A percentile compares a stretch with the other conserved stretches of the same genome.
Evolutionary conservation across 192 early-diverging fungal species (phyloP).

Genomic region (Radiomyces spectabilis): DNA sequence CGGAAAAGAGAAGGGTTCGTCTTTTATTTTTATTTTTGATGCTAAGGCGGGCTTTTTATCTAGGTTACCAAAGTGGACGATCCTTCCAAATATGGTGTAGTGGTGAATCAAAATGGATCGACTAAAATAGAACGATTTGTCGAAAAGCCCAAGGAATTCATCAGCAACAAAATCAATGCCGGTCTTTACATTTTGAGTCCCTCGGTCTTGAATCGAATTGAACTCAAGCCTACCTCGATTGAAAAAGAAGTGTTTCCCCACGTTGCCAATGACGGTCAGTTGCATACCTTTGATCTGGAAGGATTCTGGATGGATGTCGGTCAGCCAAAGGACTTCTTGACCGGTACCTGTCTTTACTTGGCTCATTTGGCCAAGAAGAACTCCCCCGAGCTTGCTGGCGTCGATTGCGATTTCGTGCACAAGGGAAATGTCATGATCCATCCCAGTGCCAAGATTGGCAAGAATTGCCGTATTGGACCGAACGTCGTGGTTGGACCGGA

Average conservation of each 20-base stretch:
- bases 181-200: conserved; percentile 99
- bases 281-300: conserved; percentile 89
- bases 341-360: conserved; percentile 90
- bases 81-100: conserved; percentile 97
- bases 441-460: conserved; percentile 86
- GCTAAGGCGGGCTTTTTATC: too few species aligned
- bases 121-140: conserved; percentile 90
- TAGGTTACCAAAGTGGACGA: conserved; percentile 93
- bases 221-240: conserved; percentile 91
- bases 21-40: too few species aligned
- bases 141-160: conserved; percentile 93
- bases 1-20: too few species aligned
- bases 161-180: conserved; percentile 97
- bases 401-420: conserved; percentile 56
- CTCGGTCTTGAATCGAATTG: conserved; percentile 81
- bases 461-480: conserved; percentile 95
- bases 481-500: conserved; percentile 96
- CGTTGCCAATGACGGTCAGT: conserved; percentile 79
- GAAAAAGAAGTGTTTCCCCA: conserved; percentile 95
- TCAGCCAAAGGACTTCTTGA: conserved; percentile 97
- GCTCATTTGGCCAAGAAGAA: conserved; percentile 68
- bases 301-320: conserved; percentile 99
- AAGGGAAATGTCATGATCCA: conserved; percentile 91
- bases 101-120: conserved; percentile 71
- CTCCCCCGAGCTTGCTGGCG: conserved; percentile 61